Conservation (phyloP, 345 rosid genomes). For the Noccaea caerulescens region DNA sequence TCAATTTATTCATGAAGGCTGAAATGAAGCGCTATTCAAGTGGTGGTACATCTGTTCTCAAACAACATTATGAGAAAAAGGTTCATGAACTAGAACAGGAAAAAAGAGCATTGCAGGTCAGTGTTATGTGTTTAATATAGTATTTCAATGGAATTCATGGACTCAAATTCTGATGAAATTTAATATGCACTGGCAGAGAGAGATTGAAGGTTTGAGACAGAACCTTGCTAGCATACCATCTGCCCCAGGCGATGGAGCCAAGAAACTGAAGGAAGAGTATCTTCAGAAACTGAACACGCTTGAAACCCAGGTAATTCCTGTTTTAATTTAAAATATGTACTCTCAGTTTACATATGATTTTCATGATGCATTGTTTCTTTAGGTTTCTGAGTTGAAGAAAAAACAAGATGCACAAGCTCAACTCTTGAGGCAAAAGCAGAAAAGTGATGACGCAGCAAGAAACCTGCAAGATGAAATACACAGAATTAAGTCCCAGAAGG, state of each 20-base stretch:
- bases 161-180: conserved; percentile 7
- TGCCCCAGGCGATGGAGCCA: conserved; percentile 76
- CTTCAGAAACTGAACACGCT: conserved; percentile 88
- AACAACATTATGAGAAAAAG: conserved; percentile 94
- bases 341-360: conserved; percentile 4
- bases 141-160: conserved; percentile 12
- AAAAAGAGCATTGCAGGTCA: conserved; percentile 79
- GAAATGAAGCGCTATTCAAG: conserved; percentile 82
- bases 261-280: conserved; percentile 79
- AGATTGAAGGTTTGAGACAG: conserved; percentile 76
- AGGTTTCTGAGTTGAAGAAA: conserved; percentile 90
- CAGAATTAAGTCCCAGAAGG: conserved; percentile 87
- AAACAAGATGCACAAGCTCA: conserved; percentile 98
- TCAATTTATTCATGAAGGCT: conserved; percentile 58
- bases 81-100: conserved; percentile 86
- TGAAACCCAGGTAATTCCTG: conserved; percentile 74
- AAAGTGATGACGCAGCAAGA: conserved; percentile 88
- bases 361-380: conserved; percentile 25
- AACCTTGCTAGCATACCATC: conserved; percentile 78
- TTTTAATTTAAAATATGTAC: conserved; percentile 15
- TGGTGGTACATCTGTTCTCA: conserved; percentile 82
- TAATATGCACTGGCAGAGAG: conserved; percentile 64
- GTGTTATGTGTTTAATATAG: conserved; percentile 26
- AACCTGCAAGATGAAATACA: conserved; percentile 90
- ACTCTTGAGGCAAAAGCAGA: conserved; percentile 91